Evolutionary conservation across 148 eudicot species (phyloP), one percentile per base, ranked within the genome.

Genomic region (Camellia japonica): DNA sequence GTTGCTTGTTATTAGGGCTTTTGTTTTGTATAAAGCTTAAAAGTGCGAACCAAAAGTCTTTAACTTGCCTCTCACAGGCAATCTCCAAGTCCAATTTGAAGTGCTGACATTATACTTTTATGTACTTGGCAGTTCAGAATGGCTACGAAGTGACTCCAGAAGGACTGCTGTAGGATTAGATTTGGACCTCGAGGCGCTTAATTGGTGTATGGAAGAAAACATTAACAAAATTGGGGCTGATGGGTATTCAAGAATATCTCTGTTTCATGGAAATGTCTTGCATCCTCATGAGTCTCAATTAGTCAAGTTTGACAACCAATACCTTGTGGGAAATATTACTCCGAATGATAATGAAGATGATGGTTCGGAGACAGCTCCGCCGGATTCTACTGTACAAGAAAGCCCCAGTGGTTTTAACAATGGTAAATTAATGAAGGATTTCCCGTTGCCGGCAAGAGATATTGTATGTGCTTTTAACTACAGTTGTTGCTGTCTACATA

Each of bases 401-500:
- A 63, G 59, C 19, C 49, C 75, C 3, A 55, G 68, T 49, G 75
- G 72, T 42, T 81, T 81, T 42, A 41, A 76, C 52, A 71, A 69
- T 65, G 71, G 65, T 75, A 77, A 70, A 60, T 70, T 63, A 51
- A 77, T 85, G 88, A 88, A 91, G 78, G 88, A 83, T 20, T 19
- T 78, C 68, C 66, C 81, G 19, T 72, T 87, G 78, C 91, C 93
- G 15, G 84, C 86, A 74, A 92, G 97, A 85, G 99, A 96, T 83
- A 92, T 96, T 41, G 87, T 96, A 11, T 96, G 99, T 78, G 98
- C 99, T 78, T 96, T 96, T 74, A 96, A 96, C 87, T 96, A 96
- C 87, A 96, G 99, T 81, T 96, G 99, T 58, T 96, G 99, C 83
- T 96, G 99, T 84, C 91, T 96, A 66, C 99, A 96, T 82, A 89